Conservation (phyloP, 257 asterid species). For the Ajuga chamaepitys region DNA sequence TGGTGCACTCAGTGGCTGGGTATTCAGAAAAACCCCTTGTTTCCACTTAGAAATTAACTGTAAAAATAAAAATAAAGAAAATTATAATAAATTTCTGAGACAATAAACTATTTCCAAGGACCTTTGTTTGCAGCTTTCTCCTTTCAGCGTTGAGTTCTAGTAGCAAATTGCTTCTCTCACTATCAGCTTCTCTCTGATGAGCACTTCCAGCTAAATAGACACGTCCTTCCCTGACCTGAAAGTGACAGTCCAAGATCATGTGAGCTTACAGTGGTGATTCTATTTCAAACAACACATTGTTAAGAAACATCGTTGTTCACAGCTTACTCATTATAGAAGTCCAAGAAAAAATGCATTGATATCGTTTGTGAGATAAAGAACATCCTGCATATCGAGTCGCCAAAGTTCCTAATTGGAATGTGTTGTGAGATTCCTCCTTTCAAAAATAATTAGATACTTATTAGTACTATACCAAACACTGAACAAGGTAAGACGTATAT, state of each 20-base stretch:
- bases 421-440: too few relatives aligned
- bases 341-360: too few relatives aligned
- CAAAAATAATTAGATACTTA: too few relatives aligned
- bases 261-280: not conserved
- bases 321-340: too few relatives aligned
- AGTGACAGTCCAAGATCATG: slow-evolving; percentile 4
- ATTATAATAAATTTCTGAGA: too few relatives aligned
- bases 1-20: not conserved
- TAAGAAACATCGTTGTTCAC: too few relatives aligned
- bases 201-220: slow-evolving; percentile 62
- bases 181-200: slow-evolving; percentile 39
- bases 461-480: too few relatives aligned
- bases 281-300: not conserved
- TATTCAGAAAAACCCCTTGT: not conserved
- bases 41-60: not conserved
- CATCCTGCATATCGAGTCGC: too few relatives aligned
- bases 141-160: slow-evolving; percentile 56
- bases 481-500: too few relatives aligned
- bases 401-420: too few relatives aligned
- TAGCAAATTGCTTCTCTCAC: slow-evolving; percentile 30
- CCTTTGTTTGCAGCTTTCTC: slow-evolving; percentile 50
- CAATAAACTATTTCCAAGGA: slow-evolving; percentile 11
- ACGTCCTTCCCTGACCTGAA: slow-evolving; percentile 67
- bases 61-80: not conserved
- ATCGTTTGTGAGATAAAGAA: too few relatives aligned